Base-by-base conservation (phyloP, 345 rosid species). In the Brassica carinata region DNA sequence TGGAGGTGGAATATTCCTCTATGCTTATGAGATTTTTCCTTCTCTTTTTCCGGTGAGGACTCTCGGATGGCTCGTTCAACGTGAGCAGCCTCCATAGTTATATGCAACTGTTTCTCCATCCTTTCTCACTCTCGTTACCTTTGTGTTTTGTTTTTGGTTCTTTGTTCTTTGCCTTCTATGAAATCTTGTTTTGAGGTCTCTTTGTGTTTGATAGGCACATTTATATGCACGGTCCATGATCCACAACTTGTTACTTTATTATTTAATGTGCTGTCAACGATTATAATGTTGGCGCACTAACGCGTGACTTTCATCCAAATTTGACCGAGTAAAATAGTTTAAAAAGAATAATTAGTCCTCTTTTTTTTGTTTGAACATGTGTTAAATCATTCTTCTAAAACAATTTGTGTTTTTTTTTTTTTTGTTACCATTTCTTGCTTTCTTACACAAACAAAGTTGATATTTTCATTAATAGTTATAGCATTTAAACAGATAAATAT, bases 1-100 rank as follows among this genome's bases (percentile, higher is more conserved):
- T 76, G 84, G 14, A 71, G 69, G 13, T 81, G 80, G 68, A 80
- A 81, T 30, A 76, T 30, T 66, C 84, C 64, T 66, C 84, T 76
- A 65, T 81, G 80, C 43, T 65, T 71, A 11, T 71, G 83, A 0
- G 51, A 8, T 58, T 75, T 81, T 9, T 71, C 84, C 57, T 70
- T 81, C 30, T 71, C 14, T 5, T 76, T 66, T 15, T 48, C 30
- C 5, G 77, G 80, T 3, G 80, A 76, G 0, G 58, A 19, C 4
- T 57, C 77, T 18, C 23, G 45, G 3, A 71, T 76, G 84, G 0
- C 73, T 76, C 73, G 73, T 71, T 75, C 73, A 0, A 27, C 30
- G n/a, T 75, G 15, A 53, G 61, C 11, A 65, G 69, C 73, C 58
- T 71, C 80, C 55, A 81, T 8, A 33, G 74, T 31, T 61, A 30